phyloP scores from a whole-genome alignment of 257 asterid genomes.

The Lycium ferocissimum region DNA sequence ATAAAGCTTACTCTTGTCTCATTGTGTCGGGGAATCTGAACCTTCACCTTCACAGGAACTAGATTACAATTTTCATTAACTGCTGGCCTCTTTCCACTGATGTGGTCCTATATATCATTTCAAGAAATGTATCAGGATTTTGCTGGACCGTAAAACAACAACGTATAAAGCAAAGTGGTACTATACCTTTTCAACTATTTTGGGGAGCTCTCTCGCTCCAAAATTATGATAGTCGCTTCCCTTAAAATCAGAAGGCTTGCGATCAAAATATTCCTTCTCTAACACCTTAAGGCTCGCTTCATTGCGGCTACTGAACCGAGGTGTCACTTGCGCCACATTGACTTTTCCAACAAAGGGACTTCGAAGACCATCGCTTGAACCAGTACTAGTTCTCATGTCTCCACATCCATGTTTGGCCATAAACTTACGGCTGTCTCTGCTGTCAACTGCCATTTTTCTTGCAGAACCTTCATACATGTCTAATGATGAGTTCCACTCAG shows the following conservation, averaged over 20 bases:
- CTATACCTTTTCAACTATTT: conserved; percentile 49
- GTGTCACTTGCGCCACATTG: conserved; percentile 38
- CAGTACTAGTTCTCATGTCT: conserved; percentile 41
- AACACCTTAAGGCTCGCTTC: conserved; percentile 41
- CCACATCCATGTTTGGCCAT: conserved; percentile 46
- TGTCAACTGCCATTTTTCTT: conserved; percentile 37
- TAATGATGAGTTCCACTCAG: conserved; percentile 49
- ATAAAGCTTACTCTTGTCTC: conserved; percentile 45
- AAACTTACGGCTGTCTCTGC: conserved; percentile 49
- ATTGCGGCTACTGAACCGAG: conserved; percentile 37
- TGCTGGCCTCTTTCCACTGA: conserved; percentile 42
- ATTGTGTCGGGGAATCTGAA: conserved; percentile 42
- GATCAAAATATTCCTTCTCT: conserved; percentile 45
- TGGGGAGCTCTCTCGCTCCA: conserved; percentile 43
- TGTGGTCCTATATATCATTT: conserved; percentile 49
- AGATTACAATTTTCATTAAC: conserved; percentile 46
- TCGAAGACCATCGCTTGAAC: conserved; percentile 41
- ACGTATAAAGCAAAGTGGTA: not conserved
- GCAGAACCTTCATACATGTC: conserved; percentile 53
- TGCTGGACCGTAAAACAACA: conserved; percentile 18
- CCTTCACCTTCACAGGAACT: conserved; percentile 34
- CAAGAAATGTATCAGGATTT: conserved; percentile 37
- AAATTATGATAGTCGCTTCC: conserved; percentile 38
- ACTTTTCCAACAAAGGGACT: conserved; percentile 41
- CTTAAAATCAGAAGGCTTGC: conserved; percentile 45